Evolutionary conservation across 768 basidiomycete genomes (phyloP).

Genomic region (Lactarius hengduanensis): DNA sequence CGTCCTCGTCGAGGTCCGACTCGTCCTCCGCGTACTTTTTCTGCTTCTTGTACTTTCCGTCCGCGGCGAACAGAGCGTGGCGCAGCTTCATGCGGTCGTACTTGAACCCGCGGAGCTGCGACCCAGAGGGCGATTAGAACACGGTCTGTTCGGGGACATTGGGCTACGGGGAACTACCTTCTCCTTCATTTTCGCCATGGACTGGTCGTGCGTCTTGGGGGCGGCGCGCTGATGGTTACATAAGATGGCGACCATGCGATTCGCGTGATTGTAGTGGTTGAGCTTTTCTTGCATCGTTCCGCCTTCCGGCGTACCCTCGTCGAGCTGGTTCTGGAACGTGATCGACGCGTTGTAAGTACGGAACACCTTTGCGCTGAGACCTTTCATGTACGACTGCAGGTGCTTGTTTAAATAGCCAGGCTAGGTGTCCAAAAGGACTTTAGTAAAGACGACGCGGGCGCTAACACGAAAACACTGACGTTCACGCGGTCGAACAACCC

Average conservation of each 20-base stretch:
- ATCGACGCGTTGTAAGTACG: conserved; percentile 99
- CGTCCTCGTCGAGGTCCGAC: conserved; percentile 94
- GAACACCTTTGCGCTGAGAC: conserved; percentile 98
- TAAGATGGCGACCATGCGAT: conserved; percentile 93
- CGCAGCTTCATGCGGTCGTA: conserved; percentile 98
- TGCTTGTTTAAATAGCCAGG: conserved; percentile 89
- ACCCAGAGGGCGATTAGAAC: neutral
- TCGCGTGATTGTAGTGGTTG: conserved; percentile 95
- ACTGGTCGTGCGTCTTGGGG: conserved; percentile 88
- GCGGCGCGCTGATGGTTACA: conserved; percentile 99
- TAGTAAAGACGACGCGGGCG: neutral
- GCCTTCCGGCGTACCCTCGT: conserved; percentile 64
- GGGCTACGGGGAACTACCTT: conserved; percentile 54
- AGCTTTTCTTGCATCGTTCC: conserved; percentile 92
- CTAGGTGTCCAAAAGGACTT: conserved; percentile 40
- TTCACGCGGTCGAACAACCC: conserved; percentile 93
- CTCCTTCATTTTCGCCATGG: conserved; percentile 92
- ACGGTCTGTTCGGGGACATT: no score
- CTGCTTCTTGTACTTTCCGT: conserved; percentile 80
- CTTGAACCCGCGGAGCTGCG: conserved; percentile 80
- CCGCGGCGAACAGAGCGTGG: conserved; percentile 75
- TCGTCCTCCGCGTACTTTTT: conserved; percentile 77
- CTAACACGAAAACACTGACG: conserved; percentile 47
- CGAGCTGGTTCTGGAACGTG: conserved; percentile 91
- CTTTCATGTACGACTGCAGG: conserved; percentile 91